phyloP scores from a whole-genome alignment of 371 early-diverging fungal species.

The Paramicrosporidium saccamoebae region DNA sequence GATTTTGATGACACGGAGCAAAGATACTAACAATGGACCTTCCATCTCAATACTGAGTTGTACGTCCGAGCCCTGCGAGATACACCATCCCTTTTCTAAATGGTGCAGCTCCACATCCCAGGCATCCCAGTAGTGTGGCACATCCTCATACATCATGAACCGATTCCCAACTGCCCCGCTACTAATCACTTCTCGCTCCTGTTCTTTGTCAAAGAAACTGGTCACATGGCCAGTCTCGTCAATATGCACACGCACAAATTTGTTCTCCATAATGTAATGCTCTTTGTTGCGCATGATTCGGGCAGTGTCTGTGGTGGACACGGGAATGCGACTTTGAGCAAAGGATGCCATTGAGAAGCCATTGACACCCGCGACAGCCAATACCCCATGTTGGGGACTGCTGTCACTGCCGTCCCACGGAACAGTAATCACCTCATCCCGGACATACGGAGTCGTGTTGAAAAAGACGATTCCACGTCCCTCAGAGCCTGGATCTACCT shows the following conservation, averaged over 20 bases:
- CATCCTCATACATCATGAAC: conserved; percentile 50
- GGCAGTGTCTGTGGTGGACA: too few relatives aligned
- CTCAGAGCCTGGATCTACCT: too few relatives aligned
- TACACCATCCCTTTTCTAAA: conserved; percentile 30
- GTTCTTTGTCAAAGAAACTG: conserved; percentile 17
- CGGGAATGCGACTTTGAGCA: too few relatives aligned
- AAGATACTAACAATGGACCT: conserved; percentile 42
- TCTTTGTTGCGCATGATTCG: conserved; percentile 6
- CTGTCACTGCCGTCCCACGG: conserved; percentile 6
- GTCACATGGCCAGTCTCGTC: conserved; percentile 26
- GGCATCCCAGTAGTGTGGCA: conserved; percentile 53
- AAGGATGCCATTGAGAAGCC: too few relatives aligned
- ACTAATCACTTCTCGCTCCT: conserved; percentile 27
- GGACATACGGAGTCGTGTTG: conserved; percentile 45
- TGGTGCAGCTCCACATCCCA: conserved; percentile 59
- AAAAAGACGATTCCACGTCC: conserved; percentile 18
- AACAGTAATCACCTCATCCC: conserved; percentile 25
- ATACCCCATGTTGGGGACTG: not conserved
- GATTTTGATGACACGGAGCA: conserved; percentile 20
- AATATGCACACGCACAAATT: conserved; percentile 20
- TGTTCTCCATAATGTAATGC: conserved; percentile 25
- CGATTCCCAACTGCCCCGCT: conserved; percentile 27
- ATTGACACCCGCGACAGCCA: conserved; percentile 5
- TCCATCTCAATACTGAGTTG: conserved; percentile 12
- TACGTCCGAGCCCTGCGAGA: conserved; percentile 2